These are phyloP conservation scores for Pyrenophora teres DNA, from an alignment of 2,329 filamentous ascomycete species.

Conservation along the genomic window DNA sequence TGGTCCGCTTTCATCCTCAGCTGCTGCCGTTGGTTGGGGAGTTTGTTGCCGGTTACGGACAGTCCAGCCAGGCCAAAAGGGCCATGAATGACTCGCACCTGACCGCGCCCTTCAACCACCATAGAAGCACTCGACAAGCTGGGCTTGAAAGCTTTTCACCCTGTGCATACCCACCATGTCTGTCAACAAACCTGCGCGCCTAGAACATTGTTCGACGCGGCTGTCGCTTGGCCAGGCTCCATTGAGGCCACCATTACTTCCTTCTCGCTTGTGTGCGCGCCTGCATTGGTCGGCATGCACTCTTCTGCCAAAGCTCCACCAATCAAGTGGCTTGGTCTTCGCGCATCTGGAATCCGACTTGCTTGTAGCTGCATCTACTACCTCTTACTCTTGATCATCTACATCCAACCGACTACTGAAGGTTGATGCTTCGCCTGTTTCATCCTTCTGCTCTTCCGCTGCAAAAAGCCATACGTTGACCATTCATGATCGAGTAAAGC, in stretches of 20 bases:
- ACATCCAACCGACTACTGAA: neutral
- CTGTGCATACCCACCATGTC: conserved; percentile 8
- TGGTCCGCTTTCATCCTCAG: conserved; percentile 18
- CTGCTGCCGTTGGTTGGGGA: conserved; percentile 16
- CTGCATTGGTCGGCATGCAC: conserved; percentile 19
- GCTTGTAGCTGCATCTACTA: neutral
- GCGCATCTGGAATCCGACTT: conserved; percentile 3
- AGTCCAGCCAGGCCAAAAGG: conserved; percentile 8
- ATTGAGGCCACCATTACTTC: conserved; percentile 7
- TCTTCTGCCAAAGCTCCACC: conserved; percentile 26
- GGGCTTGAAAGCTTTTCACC: neutral
- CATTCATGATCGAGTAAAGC: too few relatives aligned
- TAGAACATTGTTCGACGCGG: conserved; percentile 11
- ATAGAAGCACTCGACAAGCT: conserved; percentile 10
- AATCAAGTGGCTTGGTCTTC: conserved; percentile 16
- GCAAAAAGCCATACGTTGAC: neutral
- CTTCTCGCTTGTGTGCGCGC: conserved; percentile 21
- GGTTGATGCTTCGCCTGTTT: conserved; percentile 1
- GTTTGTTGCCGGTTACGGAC: conserved; percentile 6
- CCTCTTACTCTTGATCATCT: neutral
- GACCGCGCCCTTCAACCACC: conserved; percentile 26
- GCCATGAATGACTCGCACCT: conserved; percentile 13
- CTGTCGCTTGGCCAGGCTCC: conserved; percentile 16
- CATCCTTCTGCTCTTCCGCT: neutral
- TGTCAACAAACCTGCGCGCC: conserved; percentile 9